Conservation (phyloP, 371 early-diverging fungal genomes). For the Chytridium lagenaria region DNA sequence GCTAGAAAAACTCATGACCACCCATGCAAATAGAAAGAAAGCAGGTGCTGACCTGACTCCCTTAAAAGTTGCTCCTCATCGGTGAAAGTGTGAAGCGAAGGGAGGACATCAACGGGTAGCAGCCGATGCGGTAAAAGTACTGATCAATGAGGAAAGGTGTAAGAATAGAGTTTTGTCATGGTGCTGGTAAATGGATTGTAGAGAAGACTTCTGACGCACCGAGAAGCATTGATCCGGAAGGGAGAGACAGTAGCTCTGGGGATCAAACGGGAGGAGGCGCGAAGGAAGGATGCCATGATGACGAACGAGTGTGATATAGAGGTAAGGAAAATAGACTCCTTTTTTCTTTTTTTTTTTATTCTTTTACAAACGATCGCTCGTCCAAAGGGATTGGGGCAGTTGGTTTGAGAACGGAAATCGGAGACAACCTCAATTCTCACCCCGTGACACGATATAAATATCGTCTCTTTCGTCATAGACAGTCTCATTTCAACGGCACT, state of each 20-base stretch:
- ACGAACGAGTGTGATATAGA: background rate
- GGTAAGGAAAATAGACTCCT: too few species aligned
- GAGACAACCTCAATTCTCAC: too few species aligned
- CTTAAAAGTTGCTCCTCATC: slow-evolving; percentile 54
- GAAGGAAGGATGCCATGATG: slow-evolving; percentile 13
- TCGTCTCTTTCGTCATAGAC: too few species aligned
- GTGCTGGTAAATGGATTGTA: too few species aligned
- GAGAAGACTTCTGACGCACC: too few species aligned
- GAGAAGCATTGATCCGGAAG: background rate
- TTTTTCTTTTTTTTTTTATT: too few species aligned
- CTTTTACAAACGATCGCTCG: too few species aligned
- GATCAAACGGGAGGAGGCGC: slow-evolving; percentile 3
- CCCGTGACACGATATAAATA: too few species aligned
- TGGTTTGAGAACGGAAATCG: background rate
- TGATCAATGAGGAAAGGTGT: background rate
- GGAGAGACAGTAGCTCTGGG: background rate
- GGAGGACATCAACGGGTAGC: background rate
- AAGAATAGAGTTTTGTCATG: background rate
- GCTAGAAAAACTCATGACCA: background rate
- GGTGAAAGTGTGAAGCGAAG: slow-evolving; percentile 51
- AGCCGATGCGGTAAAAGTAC: slow-evolving; percentile 16
- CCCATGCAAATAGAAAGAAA: background rate
- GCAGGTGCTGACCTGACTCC: slow-evolving; percentile 52
- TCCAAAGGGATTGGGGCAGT: too few species aligned
- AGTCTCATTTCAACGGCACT: too few species aligned